Base-by-base conservation (phyloP, 2,329 filamentous ascomycete species). In the Phialocephala subalpina region DNA sequence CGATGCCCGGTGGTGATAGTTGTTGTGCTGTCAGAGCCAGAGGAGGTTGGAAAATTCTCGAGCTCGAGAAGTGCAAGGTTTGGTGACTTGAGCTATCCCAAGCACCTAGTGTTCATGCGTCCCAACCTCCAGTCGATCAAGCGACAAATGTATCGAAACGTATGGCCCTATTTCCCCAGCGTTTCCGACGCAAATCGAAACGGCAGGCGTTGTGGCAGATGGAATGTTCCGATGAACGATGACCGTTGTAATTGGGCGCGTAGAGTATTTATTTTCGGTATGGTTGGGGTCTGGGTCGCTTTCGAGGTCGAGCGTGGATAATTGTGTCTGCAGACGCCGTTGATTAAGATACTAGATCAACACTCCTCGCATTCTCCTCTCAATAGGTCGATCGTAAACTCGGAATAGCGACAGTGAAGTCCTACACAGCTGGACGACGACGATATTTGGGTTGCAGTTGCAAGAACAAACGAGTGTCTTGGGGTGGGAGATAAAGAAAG, bases 51-150 rank as follows among this genome's bases (percentile, higher is more conserved):
- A 65, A 56, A 40, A 29, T 52, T 57, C 38, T 38, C 65, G 49
- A 42, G 47, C 33, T 63, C 38, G 62, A 65, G 52, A 38, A 53
- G 45, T 36, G 62, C 25, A 27, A 36, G 36, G 38, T 38, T 64
- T 68, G 62, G 65, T 67, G 64, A 59, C 58, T 64, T 67, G 59
- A 62, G 57, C 45, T 49, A 47, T 58, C 36, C 33, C 33, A n/a
- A 35, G 47, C 55, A 56, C 40, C 40, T 38, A 27, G 58, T 62
- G 60, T 66, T 40, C n/a, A 65, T 61, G 49, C 49, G 49, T 53
- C 49, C 67, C 63, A 62, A 59, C 62, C 59, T 65, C 67, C 60
- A 64, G 67, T 55, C 59, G 63, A 69, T 65, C 70, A 69, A 68
- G 67, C 66, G 33, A 42, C 38, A 58, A 62, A 63, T 52, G 65